These are phyloP conservation scores for Paraleonurus japonicus DNA, from an alignment of 257 asterid genomes.

Conservation along the genomic window DNA sequence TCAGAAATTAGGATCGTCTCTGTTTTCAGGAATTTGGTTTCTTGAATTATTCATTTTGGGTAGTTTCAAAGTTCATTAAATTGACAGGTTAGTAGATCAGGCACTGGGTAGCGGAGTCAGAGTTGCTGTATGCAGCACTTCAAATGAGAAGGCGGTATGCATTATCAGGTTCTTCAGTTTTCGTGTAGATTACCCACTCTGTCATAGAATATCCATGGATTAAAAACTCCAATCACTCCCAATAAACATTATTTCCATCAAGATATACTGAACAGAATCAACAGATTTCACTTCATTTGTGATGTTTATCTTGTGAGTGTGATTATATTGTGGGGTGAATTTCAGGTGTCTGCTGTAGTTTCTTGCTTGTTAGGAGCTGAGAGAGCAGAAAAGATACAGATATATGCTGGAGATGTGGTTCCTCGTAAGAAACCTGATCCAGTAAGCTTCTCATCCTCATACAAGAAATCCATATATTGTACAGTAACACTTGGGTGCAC, in stretches of 20 bases:
- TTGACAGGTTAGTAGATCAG: constrained; percentile 82
- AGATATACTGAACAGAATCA: neutral
- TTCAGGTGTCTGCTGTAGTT: constrained; percentile 94
- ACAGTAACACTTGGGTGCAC: too few species aligned
- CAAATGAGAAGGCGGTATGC: constrained; percentile 99
- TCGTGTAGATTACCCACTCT: constrained; percentile 1
- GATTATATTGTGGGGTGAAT: neutral
- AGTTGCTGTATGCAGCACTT: constrained; percentile 98
- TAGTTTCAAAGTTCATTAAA: neutral
- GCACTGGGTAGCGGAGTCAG: constrained; percentile 73
- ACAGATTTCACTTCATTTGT: neutral
- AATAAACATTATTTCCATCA: neutral
- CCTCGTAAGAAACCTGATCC: constrained; percentile 98
- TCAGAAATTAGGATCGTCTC: neutral
- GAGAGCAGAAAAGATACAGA: constrained; percentile 79
- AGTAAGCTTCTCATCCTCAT: constrained; percentile 42
- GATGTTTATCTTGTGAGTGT: too few species aligned
- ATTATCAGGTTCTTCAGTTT: constrained; percentile 50
- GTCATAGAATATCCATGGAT: neutral
- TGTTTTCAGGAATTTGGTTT: neutral
- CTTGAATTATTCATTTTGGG: neutral
- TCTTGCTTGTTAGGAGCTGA: constrained; percentile 80
- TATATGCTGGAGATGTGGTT: constrained; percentile 94
- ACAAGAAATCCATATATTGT: neutral
- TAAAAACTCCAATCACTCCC: neutral